Evolutionary conservation across 2,329 filamentous ascomycete species (phyloP), one percentile per base, ranked within the genome.

Genomic region (Aspergillus sp.): DNA sequence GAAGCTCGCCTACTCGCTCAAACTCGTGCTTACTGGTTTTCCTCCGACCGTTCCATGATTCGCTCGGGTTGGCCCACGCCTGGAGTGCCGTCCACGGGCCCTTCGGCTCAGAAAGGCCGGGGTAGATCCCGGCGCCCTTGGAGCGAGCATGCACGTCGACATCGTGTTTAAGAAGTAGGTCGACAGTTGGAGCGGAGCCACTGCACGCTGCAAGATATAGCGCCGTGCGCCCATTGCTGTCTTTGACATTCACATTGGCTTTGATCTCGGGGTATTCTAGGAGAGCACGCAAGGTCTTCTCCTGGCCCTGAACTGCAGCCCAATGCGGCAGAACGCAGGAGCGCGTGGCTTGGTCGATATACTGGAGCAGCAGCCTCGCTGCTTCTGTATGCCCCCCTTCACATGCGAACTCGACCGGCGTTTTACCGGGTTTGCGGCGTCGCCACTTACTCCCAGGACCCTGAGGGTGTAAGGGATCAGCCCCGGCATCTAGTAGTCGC

Each of bases 321-420:
- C 49, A 51, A 3, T 51, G 49, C 22, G 39, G 49, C n/a, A 51
- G 15, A 12, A 51, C 33, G 5, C 15, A 9, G 15, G n/a, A 11
- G 1, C 24, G 24, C 6, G 0, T 42, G 2, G 8, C 15, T 12
- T 5, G 6, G 22, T 24, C 39, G 2, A 51, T 24, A 24, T 42
- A 39, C 9, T 13, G 6, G 15, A 54, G 12, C 6, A 54, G 42
- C 19, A 54, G 1, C 2, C 22, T 24, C 2, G 12, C 27, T 7
- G 44, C 20, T 4, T 54, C 51, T 4, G 33, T 20, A 22, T 54
- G 13, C 4, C 48, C 49, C 5, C 8, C 15, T 13, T 27, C 22
- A 42, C 49, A 45, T n/a, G 46, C 53, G 19, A 33, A 22, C 27
- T 49, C 19, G 3, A 59, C 40, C 15, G 53, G 33, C 4, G 57